Percentiles rank a stretch among this genome's conserved stretches.
Conservation (phyloP, 179 eudicot genomes). For the Pouteria campechiana region DNA sequence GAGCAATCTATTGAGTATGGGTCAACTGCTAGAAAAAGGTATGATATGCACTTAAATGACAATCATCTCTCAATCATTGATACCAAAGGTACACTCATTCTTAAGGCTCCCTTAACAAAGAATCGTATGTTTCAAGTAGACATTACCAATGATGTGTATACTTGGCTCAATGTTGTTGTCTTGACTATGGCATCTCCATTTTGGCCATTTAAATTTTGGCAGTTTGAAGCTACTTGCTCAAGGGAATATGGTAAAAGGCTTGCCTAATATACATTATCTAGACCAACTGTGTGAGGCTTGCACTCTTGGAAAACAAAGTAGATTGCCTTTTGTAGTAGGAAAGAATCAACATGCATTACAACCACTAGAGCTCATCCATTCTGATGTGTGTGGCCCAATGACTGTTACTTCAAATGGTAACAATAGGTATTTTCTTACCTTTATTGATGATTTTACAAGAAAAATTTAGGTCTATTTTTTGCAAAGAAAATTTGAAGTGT, state of each 20-base stretch:
- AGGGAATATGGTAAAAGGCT: slow-evolving; percentile 1
- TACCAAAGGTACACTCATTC: not conserved
- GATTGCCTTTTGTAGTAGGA: slow-evolving; percentile 1
- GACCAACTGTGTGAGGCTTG: slow-evolving; percentile 7
- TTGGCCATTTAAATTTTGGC: slow-evolving; percentile 4
- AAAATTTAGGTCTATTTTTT: too few relatives aligned
- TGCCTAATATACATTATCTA: slow-evolving; percentile 1
- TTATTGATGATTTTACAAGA: slow-evolving; percentile 9
- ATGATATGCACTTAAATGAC: not conserved
- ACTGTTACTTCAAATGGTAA: not conserved
- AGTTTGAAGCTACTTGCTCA: not conserved
- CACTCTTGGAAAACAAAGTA: slow-evolving; percentile 2
- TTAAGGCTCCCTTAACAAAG: not conserved
- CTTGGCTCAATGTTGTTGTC: too few relatives aligned
- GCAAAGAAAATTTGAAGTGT: not conserved
- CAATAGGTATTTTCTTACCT: slow-evolving; percentile 8
- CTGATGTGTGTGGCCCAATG: slow-evolving; percentile 4
- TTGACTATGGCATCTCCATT: slow-evolving; percentile 5
- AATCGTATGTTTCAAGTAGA: not conserved
- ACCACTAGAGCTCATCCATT: slow-evolving; percentile 1
- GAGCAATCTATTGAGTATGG: too few relatives aligned
- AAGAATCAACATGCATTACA: slow-evolving; percentile 1
- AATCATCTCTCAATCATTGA: not conserved
- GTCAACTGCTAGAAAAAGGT: too few relatives aligned
- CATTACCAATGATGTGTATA: too few relatives aligned